Base-by-base conservation (phyloP, 192 early-diverging fungal genomes). In the Coemansia asiatica region DNA sequence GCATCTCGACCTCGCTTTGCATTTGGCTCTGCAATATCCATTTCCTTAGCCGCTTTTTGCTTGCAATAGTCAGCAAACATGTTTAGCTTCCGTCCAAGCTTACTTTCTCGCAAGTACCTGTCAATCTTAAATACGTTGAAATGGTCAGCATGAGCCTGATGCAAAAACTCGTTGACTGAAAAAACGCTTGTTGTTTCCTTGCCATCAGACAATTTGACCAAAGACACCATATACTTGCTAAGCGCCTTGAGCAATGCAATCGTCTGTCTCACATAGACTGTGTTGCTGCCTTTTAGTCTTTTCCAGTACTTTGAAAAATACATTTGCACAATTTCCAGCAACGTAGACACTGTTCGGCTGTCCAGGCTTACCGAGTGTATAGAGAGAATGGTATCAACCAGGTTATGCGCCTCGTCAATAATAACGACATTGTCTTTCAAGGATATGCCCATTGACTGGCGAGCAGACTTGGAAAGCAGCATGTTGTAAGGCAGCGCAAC, bases 401-500 rank as follows among this genome's bases (percentile, higher is more conserved):
- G 82, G 69, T 89, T 90, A 58, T 91, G 89, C 1, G 88, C 90
- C 71, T 92, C 89, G 80, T 95, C 95, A 33, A 98, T 76, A 18
- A 98, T 88, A 1, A 98, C 88, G 28, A 98, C 81, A 28, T 88
- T 90, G 64, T 79, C 71, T 35, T 87, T 85, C 9, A 95, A 65
- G 7, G 82, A 73, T 4, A 98, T 83, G 7, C 90, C 89, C 61
- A 90, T 78, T 0, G 91, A 85, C 56, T 93, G 90, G 23, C 96
- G 75, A 0, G 92, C 87, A 0, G 85, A 71, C 53, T 84, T 83
- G 46, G 90, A 89, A n/a, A 95, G 74, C 55, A 96, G 68, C 53
- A 92, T 83, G 56, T 92, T 90, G 73, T 98, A 98, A 2, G 95
- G 95, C 28, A 98, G 65, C n/a, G 90, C 88, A 0, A 98, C 89